phyloP scores from a whole-genome alignment of 371 early-diverging fungal species.

The Rhizopus arrhizus region DNA sequence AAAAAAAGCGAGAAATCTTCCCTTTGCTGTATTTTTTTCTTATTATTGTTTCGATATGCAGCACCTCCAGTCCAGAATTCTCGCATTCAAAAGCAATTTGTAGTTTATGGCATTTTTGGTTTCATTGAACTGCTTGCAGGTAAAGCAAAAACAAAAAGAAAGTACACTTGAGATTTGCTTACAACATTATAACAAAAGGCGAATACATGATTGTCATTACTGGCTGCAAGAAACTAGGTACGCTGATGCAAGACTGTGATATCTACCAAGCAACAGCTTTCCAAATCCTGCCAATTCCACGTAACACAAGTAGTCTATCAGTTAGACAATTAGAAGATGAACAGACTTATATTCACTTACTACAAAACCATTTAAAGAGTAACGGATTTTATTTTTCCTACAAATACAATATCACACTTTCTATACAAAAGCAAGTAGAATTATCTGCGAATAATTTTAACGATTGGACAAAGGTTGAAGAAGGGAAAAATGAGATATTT shows the following conservation, averaged over 20 bases:
- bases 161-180: not conserved
- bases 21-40: not conserved
- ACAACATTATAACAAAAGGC: conserved; percentile 10
- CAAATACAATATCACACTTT: conserved; percentile 78
- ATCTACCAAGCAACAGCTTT: conserved; percentile 75
- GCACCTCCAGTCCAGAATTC: conserved; percentile 28
- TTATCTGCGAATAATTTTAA: conserved; percentile 1
- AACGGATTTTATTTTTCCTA: conserved; percentile 84
- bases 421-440: conserved; percentile 72
- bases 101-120: conserved; percentile 70
- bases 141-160: conserved; percentile 21
- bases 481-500: not conserved
- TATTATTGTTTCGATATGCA: not conserved
- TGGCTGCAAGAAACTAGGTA: conserved; percentile 70
- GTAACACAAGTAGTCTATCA: conserved; percentile 38
- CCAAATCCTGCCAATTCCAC: conserved; percentile 72
- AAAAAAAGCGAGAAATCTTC: not conserved
- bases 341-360: conserved; percentile 66
- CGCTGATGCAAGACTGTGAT: conserved; percentile 57
- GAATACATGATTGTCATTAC: conserved; percentile 80
- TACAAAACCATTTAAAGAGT: conserved; percentile 65
- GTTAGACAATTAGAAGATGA: conserved; percentile 64
- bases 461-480: conserved; percentile 43
- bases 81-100: conserved; percentile 25
- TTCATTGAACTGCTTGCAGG: conserved; percentile 76